Evolutionary conservation across 176 grass and related monocot species (phyloP), one percentile per base, ranked within the genome.

Genomic region (Echinochloa phyllopogon): DNA sequence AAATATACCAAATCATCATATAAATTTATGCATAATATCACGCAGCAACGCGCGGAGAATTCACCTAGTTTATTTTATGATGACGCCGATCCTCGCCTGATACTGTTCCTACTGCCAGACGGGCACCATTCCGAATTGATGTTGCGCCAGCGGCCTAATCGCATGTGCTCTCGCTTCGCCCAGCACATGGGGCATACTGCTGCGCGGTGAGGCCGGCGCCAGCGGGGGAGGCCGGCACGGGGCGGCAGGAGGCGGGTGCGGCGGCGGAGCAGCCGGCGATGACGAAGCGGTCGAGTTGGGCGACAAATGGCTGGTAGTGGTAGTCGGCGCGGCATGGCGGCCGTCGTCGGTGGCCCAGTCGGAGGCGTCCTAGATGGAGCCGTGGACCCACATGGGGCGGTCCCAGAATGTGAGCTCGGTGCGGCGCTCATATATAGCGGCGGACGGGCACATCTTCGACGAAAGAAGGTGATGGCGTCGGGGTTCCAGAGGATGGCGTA

Each of bases 311-410:
- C 73, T 93, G 91, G 84, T 91, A 96, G 15, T 78, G 80, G 82
- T 96, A 96, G 86, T 96, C 88, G 7, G 94, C 91, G 18, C 85
- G 64, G 87, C n/a, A n/a, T 94, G 82, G 38, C 87, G 82, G 23
- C 94, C 94, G 69, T 91, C 77, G 43, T 96, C 91, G 4, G 94
- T 96, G 44, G 94, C 94, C 94, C 94, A 96, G 24, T 85, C 82
- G 0, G 94, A 93, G 16, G 94, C 94, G 73, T 96, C 94, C 94
- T 91, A 96, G 42, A 96, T 96, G 23, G 94, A 93, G 14, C 94
- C 94, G 74, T 93, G 93, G 18, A 65, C 78, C 94, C 91, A 96
- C 94, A 96, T 93, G 6, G 91, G 89, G 0, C 94, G 38, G 65
- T 85, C 88, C 0, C 91, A 91, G 76, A 89, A 96, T 1, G 91